Evolutionary conservation across 352 stramenopile genomes (phyloP), one percentile per base, ranked within the genome.

Genomic region (Phytophthora chlamydospora): DNA sequence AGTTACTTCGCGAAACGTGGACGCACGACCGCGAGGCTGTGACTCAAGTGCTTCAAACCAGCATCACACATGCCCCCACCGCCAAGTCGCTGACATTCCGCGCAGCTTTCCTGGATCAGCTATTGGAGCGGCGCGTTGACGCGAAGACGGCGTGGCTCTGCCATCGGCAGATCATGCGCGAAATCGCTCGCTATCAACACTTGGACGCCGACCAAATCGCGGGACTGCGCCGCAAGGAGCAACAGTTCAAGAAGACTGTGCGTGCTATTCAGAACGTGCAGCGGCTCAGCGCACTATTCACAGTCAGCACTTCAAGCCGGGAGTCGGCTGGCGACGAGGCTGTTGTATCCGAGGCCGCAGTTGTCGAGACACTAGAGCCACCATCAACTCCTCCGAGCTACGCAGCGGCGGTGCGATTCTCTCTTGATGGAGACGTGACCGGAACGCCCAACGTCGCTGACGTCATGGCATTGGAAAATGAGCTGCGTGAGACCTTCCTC

Each of bases 111-210:
- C 69, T 93, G 41, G 75, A 76, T 17, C 80, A 91, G 46, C 70
- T 93, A 36, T 60, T 91, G 7, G 56, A 55, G 31, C 82, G 84
- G 13, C 74, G 78, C 24, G 82, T 91, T 17, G 84, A 93, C 57
- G 72, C 82, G 10, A 90, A 91, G 70, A 93, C 82, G 2, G 84
- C 84, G 55, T 93, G 84, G 84, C 71, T 90, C 46, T 90, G 82
- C 52, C 80, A 91, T 68, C 78, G 75, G 0, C 82, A 90, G 71
- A 91, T 90, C 63, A 85, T 90, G 75, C 82, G 82, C 40, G 82
- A 91, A 34, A 84, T 90, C 42, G 73, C 76, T n/a, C 69, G 77
- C 24, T 90, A 84, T 46, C 79, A 89, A 34, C 64, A 93, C 44
- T 58, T 93, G 34, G 78, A 88, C 46, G 80, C 85, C 13, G 73